These are phyloP conservation scores for Phytophthora chlamydospora DNA, from an alignment of 352 stramenopile genomes.

Conservation along the genomic window DNA sequence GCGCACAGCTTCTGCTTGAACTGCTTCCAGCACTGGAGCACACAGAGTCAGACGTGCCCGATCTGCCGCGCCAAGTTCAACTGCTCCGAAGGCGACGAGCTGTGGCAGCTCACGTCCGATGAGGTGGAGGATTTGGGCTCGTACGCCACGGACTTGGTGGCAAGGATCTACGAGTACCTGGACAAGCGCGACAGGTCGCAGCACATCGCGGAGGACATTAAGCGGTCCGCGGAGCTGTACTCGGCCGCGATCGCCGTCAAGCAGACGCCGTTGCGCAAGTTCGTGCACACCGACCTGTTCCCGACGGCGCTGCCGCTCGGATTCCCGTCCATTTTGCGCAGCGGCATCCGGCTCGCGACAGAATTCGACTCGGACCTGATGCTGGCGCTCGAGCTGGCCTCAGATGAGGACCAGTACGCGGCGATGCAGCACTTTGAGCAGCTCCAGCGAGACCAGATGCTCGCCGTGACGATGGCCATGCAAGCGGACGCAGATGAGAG, in stretches of 20 bases:
- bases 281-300: constrained; percentile 61
- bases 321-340: constrained; percentile 50
- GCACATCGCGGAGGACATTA: constrained; percentile 50
- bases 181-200: constrained; percentile 65
- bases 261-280: constrained; percentile 54
- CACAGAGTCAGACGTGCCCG: constrained; percentile 79
- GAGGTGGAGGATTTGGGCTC: constrained; percentile 74
- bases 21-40: constrained; percentile 84
- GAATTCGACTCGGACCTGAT: constrained; percentile 67
- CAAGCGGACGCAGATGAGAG: constrained; percentile 54
- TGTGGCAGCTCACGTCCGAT: constrained; percentile 76
- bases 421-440: constrained; percentile 72
- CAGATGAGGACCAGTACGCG: constrained; percentile 68
- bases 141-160: constrained; percentile 80
- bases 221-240: constrained; percentile 56
- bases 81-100: constrained; percentile 76
- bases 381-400: constrained; percentile 66
- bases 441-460: constrained; percentile 53
- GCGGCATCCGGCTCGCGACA: constrained; percentile 42
- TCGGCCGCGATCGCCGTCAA: constrained; percentile 51
- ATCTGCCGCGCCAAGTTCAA: constrained; percentile 78
- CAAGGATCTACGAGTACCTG: constrained; percentile 81
- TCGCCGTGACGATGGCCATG: constrained; percentile 60
- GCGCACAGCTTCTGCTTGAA: constrained; percentile 80
- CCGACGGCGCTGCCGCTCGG: constrained; percentile 55